Percentiles rank a stretch among this genome's conserved stretches.
phyloP scores from a whole-genome alignment of 2,329 filamentous ascomycete species.

The Diaporthe ampelina region DNA sequence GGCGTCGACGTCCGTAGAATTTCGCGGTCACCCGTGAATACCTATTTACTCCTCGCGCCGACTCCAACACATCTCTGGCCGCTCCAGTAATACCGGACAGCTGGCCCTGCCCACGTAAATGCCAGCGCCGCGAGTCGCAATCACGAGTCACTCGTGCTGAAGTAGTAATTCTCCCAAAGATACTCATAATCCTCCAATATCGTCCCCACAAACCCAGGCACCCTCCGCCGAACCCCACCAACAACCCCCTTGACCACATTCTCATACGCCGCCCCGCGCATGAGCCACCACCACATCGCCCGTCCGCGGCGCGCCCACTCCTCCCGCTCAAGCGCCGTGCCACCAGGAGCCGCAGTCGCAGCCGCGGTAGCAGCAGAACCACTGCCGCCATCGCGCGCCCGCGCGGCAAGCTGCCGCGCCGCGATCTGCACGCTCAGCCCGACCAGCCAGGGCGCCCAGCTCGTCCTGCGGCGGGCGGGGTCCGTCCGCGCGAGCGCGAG shows the following conservation, averaged over 20 bases:
- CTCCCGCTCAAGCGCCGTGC: constrained; percentile 89
- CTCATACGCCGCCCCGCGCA: constrained; percentile 98
- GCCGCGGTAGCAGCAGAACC: neutral
- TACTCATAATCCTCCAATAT: constrained; percentile 97
- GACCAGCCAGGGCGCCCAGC: constrained; percentile 93
- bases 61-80: neutral
- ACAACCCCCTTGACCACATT: constrained; percentile 86
- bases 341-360: constrained; percentile 55
- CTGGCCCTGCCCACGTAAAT: too few relatives aligned
- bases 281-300: constrained; percentile 94
- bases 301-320: constrained; percentile 90
- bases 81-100: neutral
- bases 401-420: constrained; percentile 78
- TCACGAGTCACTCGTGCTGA: constrained; percentile 68
- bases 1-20: neutral
- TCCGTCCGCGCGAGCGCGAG: constrained; percentile 81
- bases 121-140: neutral
- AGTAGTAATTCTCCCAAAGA: constrained; percentile 98
- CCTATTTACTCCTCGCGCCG: neutral
- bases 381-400: constrained; percentile 3
- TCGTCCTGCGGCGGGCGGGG: constrained; percentile 62
- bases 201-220: constrained; percentile 85
- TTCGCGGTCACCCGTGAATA: too few relatives aligned
- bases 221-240: constrained; percentile 78
- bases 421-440: constrained; percentile 89